A percentile compares a stretch with the other conserved stretches of the same genome.
Evolutionary conservation across 1,284 basidiomycete species (phyloP).

Genomic region (Malassezia restricta): DNA sequence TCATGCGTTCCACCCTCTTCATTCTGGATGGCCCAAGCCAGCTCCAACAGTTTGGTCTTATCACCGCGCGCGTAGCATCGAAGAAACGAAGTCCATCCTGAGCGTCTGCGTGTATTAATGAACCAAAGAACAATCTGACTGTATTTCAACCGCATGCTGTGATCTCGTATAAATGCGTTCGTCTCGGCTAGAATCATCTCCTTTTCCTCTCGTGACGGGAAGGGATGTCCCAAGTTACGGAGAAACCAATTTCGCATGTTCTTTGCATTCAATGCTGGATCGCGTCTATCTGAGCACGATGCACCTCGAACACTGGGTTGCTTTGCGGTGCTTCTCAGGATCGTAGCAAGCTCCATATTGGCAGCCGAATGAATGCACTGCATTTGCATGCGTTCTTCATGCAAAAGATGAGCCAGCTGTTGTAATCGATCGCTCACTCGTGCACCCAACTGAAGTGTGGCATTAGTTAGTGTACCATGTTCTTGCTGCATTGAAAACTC

Average conservation of each 20-base stretch:
- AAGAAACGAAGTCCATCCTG: conserved; percentile 34
- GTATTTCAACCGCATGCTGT: not conserved
- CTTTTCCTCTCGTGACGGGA: conserved; percentile 25
- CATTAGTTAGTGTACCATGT: not conserved
- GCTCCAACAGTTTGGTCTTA: conserved; percentile 18
- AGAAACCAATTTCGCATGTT: conserved; percentile 35
- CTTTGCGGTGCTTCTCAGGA: not conserved
- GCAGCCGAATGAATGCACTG: not conserved
- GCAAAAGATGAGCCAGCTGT: not conserved
- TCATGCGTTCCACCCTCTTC: conserved; percentile 10
- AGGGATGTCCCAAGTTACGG: conserved; percentile 26
- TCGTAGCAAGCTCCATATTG: not conserved
- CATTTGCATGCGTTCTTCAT: conserved; percentile 5
- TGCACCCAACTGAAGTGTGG: conserved; percentile 7
- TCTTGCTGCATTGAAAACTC: not conserved
- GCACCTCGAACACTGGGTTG: not conserved
- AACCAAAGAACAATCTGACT: conserved; percentile 38
- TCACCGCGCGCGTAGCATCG: conserved; percentile 24
- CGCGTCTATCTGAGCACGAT: not conserved
- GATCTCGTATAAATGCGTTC: conserved; percentile 11
- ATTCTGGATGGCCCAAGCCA: conserved; percentile 9
- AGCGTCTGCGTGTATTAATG: conserved; percentile 42
- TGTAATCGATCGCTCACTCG: conserved; percentile 5
- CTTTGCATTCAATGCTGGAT: conserved; percentile 16
- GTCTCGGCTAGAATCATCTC: conserved; percentile 20